phyloP scores from a whole-genome alignment of 78 protist genomes.

The Dictyostelium firmibasis region DNA sequence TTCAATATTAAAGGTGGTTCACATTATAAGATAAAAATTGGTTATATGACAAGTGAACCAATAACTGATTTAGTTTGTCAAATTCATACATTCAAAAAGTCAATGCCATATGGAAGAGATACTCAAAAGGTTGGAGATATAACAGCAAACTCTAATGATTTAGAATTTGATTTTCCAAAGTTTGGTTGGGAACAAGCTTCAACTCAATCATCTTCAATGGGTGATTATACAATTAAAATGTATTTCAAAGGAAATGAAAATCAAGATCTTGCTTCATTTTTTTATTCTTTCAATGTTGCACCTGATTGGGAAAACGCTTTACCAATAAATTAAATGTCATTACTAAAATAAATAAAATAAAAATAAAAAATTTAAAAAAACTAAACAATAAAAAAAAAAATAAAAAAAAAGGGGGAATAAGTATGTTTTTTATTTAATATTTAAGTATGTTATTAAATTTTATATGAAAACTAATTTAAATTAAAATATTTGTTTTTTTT shows the following conservation, averaged over 20 bases:
- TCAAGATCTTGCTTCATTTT: neutral
- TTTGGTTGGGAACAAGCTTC: conserved; percentile 11
- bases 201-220: neutral
- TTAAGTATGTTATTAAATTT: too few species aligned
- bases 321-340: neutral
- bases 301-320: conserved; percentile 5
- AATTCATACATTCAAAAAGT: neutral
- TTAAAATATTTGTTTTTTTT: too few species aligned
- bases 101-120: conserved; percentile 5
- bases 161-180: neutral
- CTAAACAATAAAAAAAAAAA: neutral
- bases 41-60: neutral
- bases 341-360: too few species aligned
- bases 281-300: neutral
- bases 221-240: conserved; percentile 5
- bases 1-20: neutral
- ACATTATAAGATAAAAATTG: neutral
- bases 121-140: neutral
- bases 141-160: neutral
- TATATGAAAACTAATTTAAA: too few species aligned
- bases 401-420: too few species aligned
- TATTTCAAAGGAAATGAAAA: neutral
- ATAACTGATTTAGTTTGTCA: neutral
- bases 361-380: neutral
- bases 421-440: too few species aligned